Conservation (phyloP, 768 basidiomycete species). For the Tephrocybe sp. region DNA sequence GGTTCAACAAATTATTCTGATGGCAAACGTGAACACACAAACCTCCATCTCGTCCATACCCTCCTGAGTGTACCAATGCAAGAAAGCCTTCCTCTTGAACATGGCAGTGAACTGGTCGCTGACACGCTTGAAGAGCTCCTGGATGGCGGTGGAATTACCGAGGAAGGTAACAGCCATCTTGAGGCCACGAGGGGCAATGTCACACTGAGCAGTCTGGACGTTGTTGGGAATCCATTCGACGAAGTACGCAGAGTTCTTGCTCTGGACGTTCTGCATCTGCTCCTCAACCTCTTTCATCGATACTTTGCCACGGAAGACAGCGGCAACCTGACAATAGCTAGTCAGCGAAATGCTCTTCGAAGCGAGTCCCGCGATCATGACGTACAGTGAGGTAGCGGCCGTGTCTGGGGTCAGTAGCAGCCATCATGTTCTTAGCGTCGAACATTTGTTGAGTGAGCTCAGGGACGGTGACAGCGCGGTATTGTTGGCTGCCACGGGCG, state of each 20-base stretch:
- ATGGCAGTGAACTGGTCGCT: slow-evolving; percentile 98
- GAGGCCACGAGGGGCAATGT: slow-evolving; percentile 92
- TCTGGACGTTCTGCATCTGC: slow-evolving; percentile 96
- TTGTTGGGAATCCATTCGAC: slow-evolving; percentile 99
- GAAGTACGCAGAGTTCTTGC: slow-evolving; percentile 97
- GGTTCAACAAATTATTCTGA: background rate
- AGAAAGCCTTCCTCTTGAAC: slow-evolving; percentile 98
- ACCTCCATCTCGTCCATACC: slow-evolving; percentile 99
- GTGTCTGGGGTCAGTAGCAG: slow-evolving; percentile 94
- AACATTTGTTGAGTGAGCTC: slow-evolving; percentile 99
- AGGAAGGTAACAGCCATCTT: slow-evolving; percentile 99
- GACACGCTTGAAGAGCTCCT: slow-evolving; percentile 98
- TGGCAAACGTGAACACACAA: slow-evolving; percentile 15
- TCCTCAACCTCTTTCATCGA: slow-evolving; percentile 99
- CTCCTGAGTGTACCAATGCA: slow-evolving; percentile 99
- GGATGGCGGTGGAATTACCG: slow-evolving; percentile 96
- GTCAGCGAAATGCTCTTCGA: background rate
- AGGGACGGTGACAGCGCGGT: slow-evolving; percentile 95
- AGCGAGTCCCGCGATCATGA: slow-evolving; percentile 1
- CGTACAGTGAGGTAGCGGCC: slow-evolving; percentile 95
- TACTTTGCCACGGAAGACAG: slow-evolving; percentile 98
- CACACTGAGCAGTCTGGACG: slow-evolving; percentile 96
- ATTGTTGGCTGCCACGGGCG: slow-evolving; percentile 91
- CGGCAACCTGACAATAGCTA: slow-evolving; percentile 60
- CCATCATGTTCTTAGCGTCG: slow-evolving; percentile 99